These are phyloP conservation scores for Onygenales sp. DNA, from an alignment of 2,329 filamentous ascomycete genomes.

Conservation along the genomic window DNA sequence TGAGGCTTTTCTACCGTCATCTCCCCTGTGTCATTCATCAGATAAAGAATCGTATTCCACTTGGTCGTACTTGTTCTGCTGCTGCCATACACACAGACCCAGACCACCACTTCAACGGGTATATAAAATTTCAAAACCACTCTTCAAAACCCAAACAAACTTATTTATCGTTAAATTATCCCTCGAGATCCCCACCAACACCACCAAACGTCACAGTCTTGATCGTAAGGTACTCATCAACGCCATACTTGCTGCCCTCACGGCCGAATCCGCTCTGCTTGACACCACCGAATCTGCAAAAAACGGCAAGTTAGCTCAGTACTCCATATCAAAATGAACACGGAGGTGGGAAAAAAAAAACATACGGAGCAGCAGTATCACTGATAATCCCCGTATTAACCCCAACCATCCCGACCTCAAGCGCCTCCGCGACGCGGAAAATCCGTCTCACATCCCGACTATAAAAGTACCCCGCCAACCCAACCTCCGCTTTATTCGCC, in stretches of 20 bases:
- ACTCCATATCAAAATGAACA: not conserved
- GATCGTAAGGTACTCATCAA: conserved; percentile 64
- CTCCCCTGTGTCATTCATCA: too few species aligned
- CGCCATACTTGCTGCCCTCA: conserved; percentile 68
- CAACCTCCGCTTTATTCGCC: conserved; percentile 76
- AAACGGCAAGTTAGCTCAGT: not conserved
- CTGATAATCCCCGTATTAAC: conserved; percentile 63
- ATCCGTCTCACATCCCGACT: conserved; percentile 50
- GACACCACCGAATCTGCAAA: conserved; percentile 61
- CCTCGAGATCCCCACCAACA: conserved; percentile 50
- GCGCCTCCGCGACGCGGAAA: conserved; percentile 51
- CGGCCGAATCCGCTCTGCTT: conserved; percentile 75
- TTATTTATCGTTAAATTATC: conserved; percentile 10
- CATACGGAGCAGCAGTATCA: conserved; percentile 42
- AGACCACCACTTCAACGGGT: too few species aligned
- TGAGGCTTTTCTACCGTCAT: too few species aligned
- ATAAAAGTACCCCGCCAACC: conserved; percentile 92
- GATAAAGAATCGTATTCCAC: too few species aligned
- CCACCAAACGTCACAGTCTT: conserved; percentile 61
- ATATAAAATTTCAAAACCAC: too few species aligned
- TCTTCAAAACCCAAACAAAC: too few species aligned
- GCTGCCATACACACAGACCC: too few species aligned
- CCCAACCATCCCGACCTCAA: conserved; percentile 43
- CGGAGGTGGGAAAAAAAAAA: conserved; percentile 6
- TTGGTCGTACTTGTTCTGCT: too few species aligned